Evolutionary conservation across 345 rosid species (phyloP), one percentile per base, ranked within the genome.

Genomic region (Sonneratia caseolaris): DNA sequence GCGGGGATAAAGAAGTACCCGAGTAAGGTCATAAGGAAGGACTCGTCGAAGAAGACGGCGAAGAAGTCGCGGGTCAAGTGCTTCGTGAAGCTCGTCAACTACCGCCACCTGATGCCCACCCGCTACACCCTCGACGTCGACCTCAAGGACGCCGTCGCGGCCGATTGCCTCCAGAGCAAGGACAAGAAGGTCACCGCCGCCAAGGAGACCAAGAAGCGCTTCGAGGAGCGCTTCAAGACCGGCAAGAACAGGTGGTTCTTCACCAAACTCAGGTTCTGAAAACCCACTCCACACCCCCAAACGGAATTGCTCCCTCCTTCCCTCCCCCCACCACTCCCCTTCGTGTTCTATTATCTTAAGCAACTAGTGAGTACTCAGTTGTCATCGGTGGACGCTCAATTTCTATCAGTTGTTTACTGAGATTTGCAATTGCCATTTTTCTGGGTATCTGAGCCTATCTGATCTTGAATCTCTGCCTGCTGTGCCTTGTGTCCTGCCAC

Each of bases 51-150:
- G 68, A 64, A 64, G 68, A 64, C 68, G 19, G 68, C 68, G 40
- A 64, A 64, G 68, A 64, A 64, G 68, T 64, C 68, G 18, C 68
- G 68, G 21, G 68, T 64, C 68, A 64, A 64, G 68, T 36, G 40
- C 42, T 64, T 64, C 68, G 40, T 64, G 21, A 64, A 64, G 68
- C 68, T 32, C 40, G 68, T 64, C 40, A 64, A 64, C 68, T 64
- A 64, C 68, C 42, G 68, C 21, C 68, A 64, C 40, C 68, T 64
- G 68, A 64, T 64, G 68, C 68, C 68, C 4, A 64, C 68, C 40
- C 68, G 68, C 42, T 64, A 64, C 68, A 64, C 68, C 10, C 68
- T 64, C 40, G 68, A 64, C 40, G 32, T 27, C 32, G 32, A 27
- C 32, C 32, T 27, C 32, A 27, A 27, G 32, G 32, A 27, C 0